These are phyloP conservation scores for Phytophthora lateralis DNA, from an alignment of 352 stramenopile species.

Conservation along the genomic window DNA sequence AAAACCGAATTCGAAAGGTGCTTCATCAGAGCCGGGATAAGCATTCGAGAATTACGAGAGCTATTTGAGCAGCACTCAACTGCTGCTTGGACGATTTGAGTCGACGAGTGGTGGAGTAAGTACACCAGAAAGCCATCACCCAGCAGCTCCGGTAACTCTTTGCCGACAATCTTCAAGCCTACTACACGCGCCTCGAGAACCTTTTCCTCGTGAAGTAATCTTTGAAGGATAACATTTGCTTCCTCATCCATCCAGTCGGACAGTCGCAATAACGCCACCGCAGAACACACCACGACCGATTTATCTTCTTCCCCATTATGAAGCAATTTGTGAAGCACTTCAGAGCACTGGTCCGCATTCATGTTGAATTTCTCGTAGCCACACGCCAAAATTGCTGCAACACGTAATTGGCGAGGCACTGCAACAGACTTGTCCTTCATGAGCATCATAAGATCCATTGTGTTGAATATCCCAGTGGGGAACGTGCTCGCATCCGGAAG, in stretches of 20 bases:
- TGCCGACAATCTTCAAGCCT: slow-evolving; percentile 82
- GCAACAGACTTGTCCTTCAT: slow-evolving; percentile 70
- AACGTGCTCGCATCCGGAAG: slow-evolving; percentile 55
- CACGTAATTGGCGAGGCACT: slow-evolving; percentile 62
- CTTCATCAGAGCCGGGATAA: slow-evolving; percentile 84
- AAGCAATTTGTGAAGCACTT: slow-evolving; percentile 72
- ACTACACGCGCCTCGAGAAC: slow-evolving; percentile 73
- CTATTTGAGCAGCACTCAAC: slow-evolving; percentile 85
- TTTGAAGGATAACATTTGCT: slow-evolving; percentile 78
- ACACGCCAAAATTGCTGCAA: slow-evolving; percentile 78
- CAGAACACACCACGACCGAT: slow-evolving; percentile 71
- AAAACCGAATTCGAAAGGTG: slow-evolving; percentile 72
- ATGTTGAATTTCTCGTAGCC: slow-evolving; percentile 77
- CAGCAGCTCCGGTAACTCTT: slow-evolving; percentile 79
- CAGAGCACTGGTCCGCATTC: slow-evolving; percentile 59
- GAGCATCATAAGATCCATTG: slow-evolving; percentile 86
- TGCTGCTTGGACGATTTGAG: slow-evolving; percentile 75
- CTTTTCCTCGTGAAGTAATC: slow-evolving; percentile 81
- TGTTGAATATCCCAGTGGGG: slow-evolving; percentile 75
- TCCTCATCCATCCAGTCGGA: slow-evolving; percentile 90
- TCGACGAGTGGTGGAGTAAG: slow-evolving; percentile 74
- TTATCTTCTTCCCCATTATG: slow-evolving; percentile 63
- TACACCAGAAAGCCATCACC: slow-evolving; percentile 87
- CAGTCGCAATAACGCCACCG: slow-evolving; percentile 71
- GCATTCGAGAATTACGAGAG: slow-evolving; percentile 77